These are phyloP conservation scores for Penicillium sp. DNA, from an alignment of 2,329 filamentous ascomycete genomes.

Conservation along the genomic window DNA sequence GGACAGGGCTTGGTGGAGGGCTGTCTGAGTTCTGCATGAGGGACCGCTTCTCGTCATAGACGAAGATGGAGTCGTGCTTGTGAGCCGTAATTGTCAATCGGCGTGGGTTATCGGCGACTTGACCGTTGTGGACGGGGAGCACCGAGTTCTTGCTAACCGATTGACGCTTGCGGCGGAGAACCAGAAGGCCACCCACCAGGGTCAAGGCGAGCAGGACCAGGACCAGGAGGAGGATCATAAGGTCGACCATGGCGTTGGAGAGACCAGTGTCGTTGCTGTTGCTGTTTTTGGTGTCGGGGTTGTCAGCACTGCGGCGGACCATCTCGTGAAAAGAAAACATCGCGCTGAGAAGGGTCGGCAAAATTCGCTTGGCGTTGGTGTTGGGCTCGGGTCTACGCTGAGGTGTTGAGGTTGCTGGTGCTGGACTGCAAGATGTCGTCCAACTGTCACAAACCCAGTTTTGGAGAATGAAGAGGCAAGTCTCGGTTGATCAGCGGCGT, in stretches of 20 bases:
- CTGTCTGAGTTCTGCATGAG: conserved; percentile 70
- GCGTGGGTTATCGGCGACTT: conserved; percentile 47
- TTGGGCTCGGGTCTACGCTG: conserved; percentile 4
- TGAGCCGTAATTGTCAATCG: conserved; percentile 54
- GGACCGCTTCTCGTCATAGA: conserved; percentile 73
- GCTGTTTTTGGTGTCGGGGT: conserved; percentile 43
- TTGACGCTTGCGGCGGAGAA: conserved; percentile 64
- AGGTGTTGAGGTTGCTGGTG: background rate
- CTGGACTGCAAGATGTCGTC: background rate
- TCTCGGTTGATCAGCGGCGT: conserved; percentile 13
- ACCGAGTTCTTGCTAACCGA: conserved; percentile 41
- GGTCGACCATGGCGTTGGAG: conserved; percentile 60
- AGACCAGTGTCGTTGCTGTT: conserved; percentile 45
- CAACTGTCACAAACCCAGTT: background rate
- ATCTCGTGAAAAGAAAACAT: conserved; percentile 42
- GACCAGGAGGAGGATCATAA: conserved; percentile 72
- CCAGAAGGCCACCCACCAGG: conserved; percentile 61
- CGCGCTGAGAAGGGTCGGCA: conserved; percentile 7
- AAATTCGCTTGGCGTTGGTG: background rate
- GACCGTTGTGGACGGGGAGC: conserved; percentile 63
- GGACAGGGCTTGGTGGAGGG: conserved; percentile 75
- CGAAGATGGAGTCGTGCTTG: conserved; percentile 64
- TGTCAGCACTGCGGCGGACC: conserved; percentile 44
- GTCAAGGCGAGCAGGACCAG: conserved; percentile 68
- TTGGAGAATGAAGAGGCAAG: conserved; percentile 1